Base-by-base conservation (phyloP, 23 red algal genomes). In the Gracilaria vermiculophylla region DNA sequence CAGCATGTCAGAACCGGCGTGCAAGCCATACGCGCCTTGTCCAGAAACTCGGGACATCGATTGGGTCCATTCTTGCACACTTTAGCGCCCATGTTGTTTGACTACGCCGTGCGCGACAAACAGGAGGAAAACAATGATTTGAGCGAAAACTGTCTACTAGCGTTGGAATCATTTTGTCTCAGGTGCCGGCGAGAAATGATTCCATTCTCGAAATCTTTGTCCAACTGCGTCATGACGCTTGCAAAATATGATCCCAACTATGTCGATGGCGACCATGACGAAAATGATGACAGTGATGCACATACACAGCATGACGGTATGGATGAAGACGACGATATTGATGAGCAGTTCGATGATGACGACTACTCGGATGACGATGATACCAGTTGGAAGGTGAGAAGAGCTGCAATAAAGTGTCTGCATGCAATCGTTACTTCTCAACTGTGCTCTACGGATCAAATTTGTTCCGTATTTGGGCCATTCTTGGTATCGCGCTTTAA, bases 331-430 rank as follows among this genome's bases (percentile, higher is more conserved):
- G 94, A 91, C 35, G 70, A 88, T 69, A 55, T 77, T 7, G 52
- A 33, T 65, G 70, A 88, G n/a, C 60, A 86, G 24, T 86, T 56
- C 31, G 84, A 88, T 35, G 79, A 91, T 65, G 95, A 93, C 19
- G 95, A 97, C 15, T 92, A 88, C 42, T 89, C 87, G 17, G 94
- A 96, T 96, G 94, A 96, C 48, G 88, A 92, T 55, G 95, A 97
- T 62, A 52, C 83, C 19, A 97, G 95, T 69, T 94, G 95, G 85
- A 88, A 89, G 66, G 95, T 97, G 15, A 82, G 95, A 41, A 91
- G 95, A 35, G 95, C 91, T 36, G 82, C 95, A 16, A 53, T 94
- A 17, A 75, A 83, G 42, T 88, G 82, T 57, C 54, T 87, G 53
- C 76, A 91, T 79, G 91, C 84, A 7, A 58, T 80, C 8, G 69